Percentiles rank a stretch among this genome's conserved stretches.
These are phyloP conservation scores for Penicillium sp. DNA, from an alignment of 2,329 filamentous ascomycete species.

Conservation along the genomic window DNA sequence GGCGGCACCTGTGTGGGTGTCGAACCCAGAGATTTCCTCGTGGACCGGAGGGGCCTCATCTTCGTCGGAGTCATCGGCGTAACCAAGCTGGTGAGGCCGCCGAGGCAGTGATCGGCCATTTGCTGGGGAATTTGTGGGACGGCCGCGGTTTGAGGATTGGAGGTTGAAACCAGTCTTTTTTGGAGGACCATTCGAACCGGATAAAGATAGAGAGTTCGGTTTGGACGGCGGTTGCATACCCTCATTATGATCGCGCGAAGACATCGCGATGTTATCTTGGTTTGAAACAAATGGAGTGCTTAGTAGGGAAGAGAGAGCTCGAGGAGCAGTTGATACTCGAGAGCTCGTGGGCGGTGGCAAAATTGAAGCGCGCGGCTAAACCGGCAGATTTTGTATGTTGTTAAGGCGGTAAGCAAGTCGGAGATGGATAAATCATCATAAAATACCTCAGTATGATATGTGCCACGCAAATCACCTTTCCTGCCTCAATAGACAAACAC, in stretches of 20 bases:
- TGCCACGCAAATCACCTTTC: no score
- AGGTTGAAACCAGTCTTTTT: constrained; percentile 31
- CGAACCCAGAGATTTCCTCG: constrained; percentile 49
- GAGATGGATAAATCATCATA: not conserved
- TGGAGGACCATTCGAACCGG: constrained; percentile 24
- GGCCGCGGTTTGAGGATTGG: constrained; percentile 20
- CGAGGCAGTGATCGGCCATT: constrained; percentile 21
- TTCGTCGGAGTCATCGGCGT: constrained; percentile 47
- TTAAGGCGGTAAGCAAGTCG: not conserved
- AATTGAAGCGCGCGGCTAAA: constrained; percentile 11
- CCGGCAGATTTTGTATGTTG: not conserved
- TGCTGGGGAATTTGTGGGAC: constrained; percentile 13
- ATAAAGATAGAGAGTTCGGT: constrained; percentile 37
- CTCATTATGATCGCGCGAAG: constrained; percentile 9
- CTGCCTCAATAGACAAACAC: no score
- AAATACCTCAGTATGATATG: not conserved
- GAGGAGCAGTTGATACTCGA: constrained; percentile 7
- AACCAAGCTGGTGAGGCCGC: constrained; percentile 26
- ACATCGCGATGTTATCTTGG: constrained; percentile 11
- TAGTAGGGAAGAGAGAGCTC: not conserved
- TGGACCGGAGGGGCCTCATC: constrained; percentile 31
- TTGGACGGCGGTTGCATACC: constrained; percentile 15
- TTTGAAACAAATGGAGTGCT: not conserved
- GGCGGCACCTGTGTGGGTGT: constrained; percentile 36
- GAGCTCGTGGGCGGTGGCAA: constrained; percentile 20